These are phyloP conservation scores for Kurtzmaniella natalensis DNA, from an alignment of 1,139 yeast species.

Conservation along the genomic window DNA sequence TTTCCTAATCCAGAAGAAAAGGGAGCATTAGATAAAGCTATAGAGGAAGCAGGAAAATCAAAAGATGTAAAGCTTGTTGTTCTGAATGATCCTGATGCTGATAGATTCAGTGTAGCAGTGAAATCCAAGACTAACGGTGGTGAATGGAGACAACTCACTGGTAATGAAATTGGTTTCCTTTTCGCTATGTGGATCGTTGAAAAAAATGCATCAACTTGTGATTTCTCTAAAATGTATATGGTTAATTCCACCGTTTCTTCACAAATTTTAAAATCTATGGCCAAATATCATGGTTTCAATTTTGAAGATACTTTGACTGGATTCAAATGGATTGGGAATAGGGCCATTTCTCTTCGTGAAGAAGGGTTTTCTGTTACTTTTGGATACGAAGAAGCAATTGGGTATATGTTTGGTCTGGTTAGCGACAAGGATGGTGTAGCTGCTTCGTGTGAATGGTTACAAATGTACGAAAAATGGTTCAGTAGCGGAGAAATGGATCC, in stretches of 20 bases:
- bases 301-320: conserved; percentile 87
- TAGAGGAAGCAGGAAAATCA: conserved; percentile 47
- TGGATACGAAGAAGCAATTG: conserved; percentile 94
- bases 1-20: conserved; percentile 97
- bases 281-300: conserved; percentile 54
- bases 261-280: conserved; percentile 72
- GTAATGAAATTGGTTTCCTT: conserved; percentile 84
- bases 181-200: conserved; percentile 66
- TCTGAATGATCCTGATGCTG: conserved; percentile 97
- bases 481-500: conserved; percentile 25
- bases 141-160: conserved; percentile 76
- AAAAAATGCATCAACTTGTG: conserved; percentile 22
- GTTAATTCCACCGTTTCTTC: conserved; percentile 91
- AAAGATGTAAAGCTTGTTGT: conserved; percentile 52
- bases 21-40: conserved; percentile 81
- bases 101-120: conserved; percentile 77
- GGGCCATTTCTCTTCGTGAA: conserved; percentile 66
- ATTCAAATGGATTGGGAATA: conserved; percentile 95
- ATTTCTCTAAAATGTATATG: conserved; percentile 47
- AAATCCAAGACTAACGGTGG: conserved; percentile 34
- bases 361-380: conserved; percentile 74
- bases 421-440: conserved; percentile 93
- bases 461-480: conserved; percentile 56
- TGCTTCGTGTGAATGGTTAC: conserved; percentile 77
- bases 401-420: conserved; percentile 83